Base-by-base conservation (phyloP, 768 basidiomycete genomes). In the Tremella fuciformis region DNA sequence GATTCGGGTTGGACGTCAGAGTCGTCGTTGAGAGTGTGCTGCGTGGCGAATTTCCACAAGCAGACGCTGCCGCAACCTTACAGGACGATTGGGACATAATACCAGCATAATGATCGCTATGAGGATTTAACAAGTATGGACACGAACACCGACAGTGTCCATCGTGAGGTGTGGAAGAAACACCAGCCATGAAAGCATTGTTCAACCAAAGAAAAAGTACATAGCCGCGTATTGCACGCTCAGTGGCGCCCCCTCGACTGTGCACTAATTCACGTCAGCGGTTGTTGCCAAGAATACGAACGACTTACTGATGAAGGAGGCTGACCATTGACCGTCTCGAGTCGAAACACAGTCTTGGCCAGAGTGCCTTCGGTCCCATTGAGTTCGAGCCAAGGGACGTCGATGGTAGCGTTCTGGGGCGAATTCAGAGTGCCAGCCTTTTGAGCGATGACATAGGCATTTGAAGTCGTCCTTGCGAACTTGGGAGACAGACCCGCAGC, bases 371-470 rank as follows among this genome's bases (percentile, higher is more conserved):
- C 50, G 3, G 83, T 75, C 22, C 62, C 69, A n/a, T 75, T 78
- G 19, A 88, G 67, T 62, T 80, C 73, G 3, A 86, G 75, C 83
- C 83, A 85, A 59, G 84, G 82, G 22, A 87, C 78, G 64, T 86
- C 81, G 34, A 70, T 46, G 18, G 53, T 44, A 8, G 67, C 42
- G 44, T 65, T 40, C n/a, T 34, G 21, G 3, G 67, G 63, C 19
- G 58, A 63, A 24, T 62, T 49, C 29, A 56, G 41, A 21, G n/a
- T 26, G 6, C 40, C 57, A 1, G 50, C 40, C 22, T 62, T 66
- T 39, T 39, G 46, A 19, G 50, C 55, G 16, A 69, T 42, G 40
- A 67, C 59, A 15, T 56, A 34, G 49, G 57, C 58, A 18, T n/a
- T 21, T 3, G n/a, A 18, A 8, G 8, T 48, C 7, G 50, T 34